Evolutionary conservation across 1,284 basidiomycete genomes (phyloP).

Genomic region (Anthracocystis setariae): DNA sequence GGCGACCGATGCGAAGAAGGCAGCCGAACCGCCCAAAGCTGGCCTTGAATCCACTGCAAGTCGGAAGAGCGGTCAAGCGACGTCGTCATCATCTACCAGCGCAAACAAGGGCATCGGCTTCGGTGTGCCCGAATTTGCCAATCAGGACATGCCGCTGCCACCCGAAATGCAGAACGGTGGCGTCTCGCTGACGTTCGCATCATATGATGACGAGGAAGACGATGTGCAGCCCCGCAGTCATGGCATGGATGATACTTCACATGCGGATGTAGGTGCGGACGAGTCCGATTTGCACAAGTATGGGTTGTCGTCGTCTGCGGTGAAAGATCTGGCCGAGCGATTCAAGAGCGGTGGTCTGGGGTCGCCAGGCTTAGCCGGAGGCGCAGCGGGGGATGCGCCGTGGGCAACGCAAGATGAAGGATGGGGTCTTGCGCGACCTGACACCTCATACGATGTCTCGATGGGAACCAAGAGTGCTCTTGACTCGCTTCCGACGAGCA

Average conservation of each 20-base stretch:
- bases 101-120: not conserved
- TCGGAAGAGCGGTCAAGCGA: not conserved
- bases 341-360: conserved; percentile 18
- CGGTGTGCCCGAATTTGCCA: not conserved
- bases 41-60: not conserved
- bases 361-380: not conserved
- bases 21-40: not conserved
- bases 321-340: conserved; percentile 24
- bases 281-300: conserved; percentile 13
- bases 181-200: conserved; percentile 55
- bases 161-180: conserved; percentile 11
- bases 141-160: not conserved
- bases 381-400: conserved; percentile 5
- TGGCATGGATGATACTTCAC: not conserved
- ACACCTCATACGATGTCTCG: conserved; percentile 29
- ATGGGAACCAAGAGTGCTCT: conserved; percentile 32
- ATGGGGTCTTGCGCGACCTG: conserved; percentile 25
- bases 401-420: conserved; percentile 20
- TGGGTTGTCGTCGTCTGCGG: conserved; percentile 25
- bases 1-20: conserved; percentile 9
- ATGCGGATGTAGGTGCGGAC: not conserved
- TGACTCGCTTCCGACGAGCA: conserved; percentile 18
- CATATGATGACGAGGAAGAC: conserved; percentile 51
- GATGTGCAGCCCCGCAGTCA: conserved; percentile 22
- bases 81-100: not conserved